phyloP scores from a whole-genome alignment of 805 yeast genomes.

The Saccharomyces paradoxus region DNA sequence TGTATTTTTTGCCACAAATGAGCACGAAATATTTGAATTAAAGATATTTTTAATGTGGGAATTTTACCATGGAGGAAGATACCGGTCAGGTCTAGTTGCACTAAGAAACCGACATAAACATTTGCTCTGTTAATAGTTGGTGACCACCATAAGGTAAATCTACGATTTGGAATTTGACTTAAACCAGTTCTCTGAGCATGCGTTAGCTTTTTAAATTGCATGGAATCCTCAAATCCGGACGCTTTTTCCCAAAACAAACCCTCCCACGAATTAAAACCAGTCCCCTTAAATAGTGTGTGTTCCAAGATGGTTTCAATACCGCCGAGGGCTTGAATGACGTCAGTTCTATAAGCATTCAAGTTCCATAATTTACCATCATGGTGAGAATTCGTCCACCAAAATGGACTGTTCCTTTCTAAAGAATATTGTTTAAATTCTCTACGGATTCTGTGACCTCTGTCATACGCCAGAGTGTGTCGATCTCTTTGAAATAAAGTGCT shows the following conservation, averaged over 20 bases:
- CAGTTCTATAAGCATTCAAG: constrained; percentile 83
- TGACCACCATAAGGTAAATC: constrained; percentile 99
- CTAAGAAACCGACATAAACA: constrained; percentile 94
- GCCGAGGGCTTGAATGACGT: constrained; percentile 93
- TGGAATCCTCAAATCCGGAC: constrained; percentile 91
- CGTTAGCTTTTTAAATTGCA: constrained; percentile 89
- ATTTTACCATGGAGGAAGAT: constrained; percentile 95
- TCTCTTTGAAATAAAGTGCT: constrained; percentile 93
- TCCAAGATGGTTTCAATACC: constrained; percentile 94
- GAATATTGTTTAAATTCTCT: constrained; percentile 69
- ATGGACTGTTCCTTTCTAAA: constrained; percentile 69
- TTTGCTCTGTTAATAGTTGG: constrained; percentile 97
- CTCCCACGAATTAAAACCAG: constrained; percentile 98
- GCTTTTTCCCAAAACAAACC: constrained; percentile 98
- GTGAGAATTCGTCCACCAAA: constrained; percentile 91
- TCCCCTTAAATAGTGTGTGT: constrained; percentile 90
- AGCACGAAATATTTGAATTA: constrained; percentile 93
- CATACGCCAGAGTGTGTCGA: constrained; percentile 87
- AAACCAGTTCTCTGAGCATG: constrained; percentile 97
- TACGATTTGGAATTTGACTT: constrained; percentile 93
- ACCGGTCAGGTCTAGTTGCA: constrained; percentile 92
- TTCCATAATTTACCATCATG: constrained; percentile 98
- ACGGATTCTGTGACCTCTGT: constrained; percentile 84
- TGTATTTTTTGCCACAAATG: constrained; percentile 99
- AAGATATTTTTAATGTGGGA: constrained; percentile 90